A percentile compares a stretch with the other conserved stretches of the same genome.
These are phyloP conservation scores for Excoecaria agallocha DNA, from an alignment of 345 rosid genomes.

Conservation along the genomic window DNA sequence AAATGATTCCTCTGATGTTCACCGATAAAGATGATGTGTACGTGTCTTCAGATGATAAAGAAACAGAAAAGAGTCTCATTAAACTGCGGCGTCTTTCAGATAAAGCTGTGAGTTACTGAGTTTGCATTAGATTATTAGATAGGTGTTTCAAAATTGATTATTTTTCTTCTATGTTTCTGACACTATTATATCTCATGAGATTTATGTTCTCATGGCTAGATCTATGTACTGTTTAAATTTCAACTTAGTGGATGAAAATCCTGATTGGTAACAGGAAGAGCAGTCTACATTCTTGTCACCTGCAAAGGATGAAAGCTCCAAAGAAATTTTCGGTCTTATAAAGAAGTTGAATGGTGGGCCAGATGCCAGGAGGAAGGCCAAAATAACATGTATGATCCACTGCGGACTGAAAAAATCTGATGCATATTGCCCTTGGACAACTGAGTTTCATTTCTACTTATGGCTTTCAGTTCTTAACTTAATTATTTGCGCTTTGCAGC, in stretches of 20 bases:
- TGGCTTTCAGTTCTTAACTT: not conserved
- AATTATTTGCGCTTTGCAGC: slow-evolving; percentile 39
- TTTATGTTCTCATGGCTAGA: not conserved
- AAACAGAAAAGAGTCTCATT: slow-evolving; percentile 49
- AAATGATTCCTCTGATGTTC: slow-evolving; percentile 85
- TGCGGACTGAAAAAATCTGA: not conserved
- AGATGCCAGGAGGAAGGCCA: slow-evolving; percentile 57
- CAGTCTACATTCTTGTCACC: slow-evolving; percentile 49
- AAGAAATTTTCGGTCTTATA: slow-evolving; percentile 64
- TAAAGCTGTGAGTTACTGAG: slow-evolving; percentile 82
- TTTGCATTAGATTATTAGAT: slow-evolving; percentile 18
- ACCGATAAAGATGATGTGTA: slow-evolving; percentile 77
- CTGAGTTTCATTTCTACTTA: slow-evolving; percentile 10
- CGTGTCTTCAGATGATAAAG: slow-evolving; percentile 88
- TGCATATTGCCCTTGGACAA: slow-evolving; percentile 6
- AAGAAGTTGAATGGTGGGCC: slow-evolving; percentile 61
- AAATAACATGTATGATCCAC: slow-evolving; percentile 54
- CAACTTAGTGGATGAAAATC: slow-evolving; percentile 11
- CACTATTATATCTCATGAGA: not conserved
- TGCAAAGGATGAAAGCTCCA: slow-evolving; percentile 51
- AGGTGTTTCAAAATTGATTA: not conserved
- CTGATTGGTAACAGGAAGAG: slow-evolving; percentile 51
- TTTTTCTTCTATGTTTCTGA: not conserved
- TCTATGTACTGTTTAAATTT: not conserved
- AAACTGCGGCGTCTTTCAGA: slow-evolving; percentile 46